Base-by-base conservation (phyloP, 768 basidiomycete genomes). In the Mycena amicta region DNA sequence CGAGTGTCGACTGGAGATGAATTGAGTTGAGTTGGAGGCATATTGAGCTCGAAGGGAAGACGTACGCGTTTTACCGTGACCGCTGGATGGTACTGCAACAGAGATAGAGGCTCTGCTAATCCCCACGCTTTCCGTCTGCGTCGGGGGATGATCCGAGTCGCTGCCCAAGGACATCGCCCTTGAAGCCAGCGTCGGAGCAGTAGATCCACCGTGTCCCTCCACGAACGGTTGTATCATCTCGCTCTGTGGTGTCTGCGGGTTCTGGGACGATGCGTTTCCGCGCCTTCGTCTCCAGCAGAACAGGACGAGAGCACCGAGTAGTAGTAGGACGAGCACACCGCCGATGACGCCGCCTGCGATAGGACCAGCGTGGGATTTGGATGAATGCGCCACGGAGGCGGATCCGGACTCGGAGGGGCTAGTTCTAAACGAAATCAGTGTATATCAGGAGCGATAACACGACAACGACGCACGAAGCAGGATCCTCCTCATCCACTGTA, bases 321-420 rank as follows among this genome's bases (percentile, higher is more conserved):
- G 25, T 12, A 49, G 47, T 4, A 49, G 11, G 25, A 4, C 47
- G 27, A 49, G 27, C 11, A 49, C 5, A 27, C 47, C 47, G 4
- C 25, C 47, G 27, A 49, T 28, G 47, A 49, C 47, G n/a, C 47
- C 47, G 47, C 47, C 47, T 28, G 47, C 47, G 11, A 49, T 49
- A 22, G 47, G 6, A 4, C 47, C 47, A 22, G 47, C 26, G 27
- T 49, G 23, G 47, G 47, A 29, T 25, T 49, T 25, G 41, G 11
- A 22, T 15, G 47, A 49, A 22, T 25, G 25, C 43, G 15, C 12
- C 15, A n/a, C 12, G 47, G 23, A 13, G 22, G 47, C 11, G 27
- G 47, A 27, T 13, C 15, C 5, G 5, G 25, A 26, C 25, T 6
- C 12, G 5, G 47, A 28, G 11, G 47, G n/a, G 47, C 13, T 26